Evolutionary conservation across 176 grass and related monocot species (phyloP), one percentile per base, ranked within the genome.

Genomic region (Dactylis glomerata): DNA sequence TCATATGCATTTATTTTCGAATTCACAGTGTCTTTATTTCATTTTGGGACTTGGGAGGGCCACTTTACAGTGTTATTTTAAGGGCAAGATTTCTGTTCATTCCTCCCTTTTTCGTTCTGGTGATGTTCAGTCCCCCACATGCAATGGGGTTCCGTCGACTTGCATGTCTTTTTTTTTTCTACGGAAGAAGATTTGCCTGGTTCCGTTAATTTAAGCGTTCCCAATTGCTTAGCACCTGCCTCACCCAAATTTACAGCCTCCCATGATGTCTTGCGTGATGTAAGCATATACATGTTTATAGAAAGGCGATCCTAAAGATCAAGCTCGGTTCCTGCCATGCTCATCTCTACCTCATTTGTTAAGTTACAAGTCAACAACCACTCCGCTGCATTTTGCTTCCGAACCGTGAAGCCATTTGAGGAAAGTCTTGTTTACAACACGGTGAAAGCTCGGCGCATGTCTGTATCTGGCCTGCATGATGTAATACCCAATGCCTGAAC

Each of bases 391-490:
- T 40, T 77, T 72, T 77, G 33, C 57, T 51, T 42, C 51, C 15
- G 24, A 52, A 63, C 13, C 2, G 78, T 64, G 79, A 66, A 32
- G 11, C 50, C 61, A 71, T 71, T 31, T 56, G n/a, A 56, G n/a
- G 10, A 68, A 32, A 33, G 2, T 11, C 42, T 82, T 66, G 26
- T 82, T 86, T 64, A 47, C 58, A 64, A 56, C 63, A 38, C 31
- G 3, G 73, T 73, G 88, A 86, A 83, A 90, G 63, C 66, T 83
- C 36, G 46, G 36, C 56, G 4, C 10, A 17, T 87, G 80, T 82
- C 73, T 73, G 55, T 30, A 79, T 13, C 44, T 20, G 57, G 65
- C 31, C 46, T 0, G 57, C 41, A 33, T 76, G 77, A 81, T 50
- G 37, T 68, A 81, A n/a, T 3, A 67, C 28, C 44, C n/a, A 7